Evolutionary conservation across 306 rosid species (phyloP).

Genomic region (Biancaea sappan): DNA sequence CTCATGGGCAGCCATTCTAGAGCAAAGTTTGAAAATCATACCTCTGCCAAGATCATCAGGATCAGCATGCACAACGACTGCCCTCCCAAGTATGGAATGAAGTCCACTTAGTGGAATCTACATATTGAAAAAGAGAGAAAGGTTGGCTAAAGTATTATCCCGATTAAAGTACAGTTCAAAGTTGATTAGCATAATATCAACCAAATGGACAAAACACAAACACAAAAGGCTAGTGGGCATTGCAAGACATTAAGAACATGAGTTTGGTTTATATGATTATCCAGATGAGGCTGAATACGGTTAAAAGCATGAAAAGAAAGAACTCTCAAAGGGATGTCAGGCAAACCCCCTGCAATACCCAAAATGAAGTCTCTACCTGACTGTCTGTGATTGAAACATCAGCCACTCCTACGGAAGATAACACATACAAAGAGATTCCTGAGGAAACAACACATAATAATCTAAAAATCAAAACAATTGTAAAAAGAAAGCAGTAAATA

Average conservation of each 20-base stretch:
- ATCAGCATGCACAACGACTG: slow-evolving; percentile 76
- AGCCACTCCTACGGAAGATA: slow-evolving; percentile 61
- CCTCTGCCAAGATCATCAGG: slow-evolving; percentile 80
- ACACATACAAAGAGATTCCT: slow-evolving; percentile 1
- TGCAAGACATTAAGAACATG: background rate
- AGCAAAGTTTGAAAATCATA: slow-evolving; percentile 36
- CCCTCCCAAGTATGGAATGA: slow-evolving; percentile 71
- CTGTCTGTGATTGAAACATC: slow-evolving; percentile 62
- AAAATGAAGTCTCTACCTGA: slow-evolving; percentile 38
- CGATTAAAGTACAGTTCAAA: background rate
- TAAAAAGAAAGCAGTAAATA: slow-evolving; percentile 24
- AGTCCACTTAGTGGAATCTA: slow-evolving; percentile 61
- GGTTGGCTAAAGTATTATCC: slow-evolving; percentile 2
- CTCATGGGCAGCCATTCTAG: background rate
- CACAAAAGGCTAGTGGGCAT: background rate
- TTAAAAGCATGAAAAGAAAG: background rate
- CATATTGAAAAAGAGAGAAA: slow-evolving; percentile 26
- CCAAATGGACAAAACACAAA: slow-evolving; percentile 3
- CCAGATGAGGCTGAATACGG: background rate
- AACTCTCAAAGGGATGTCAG: background rate
- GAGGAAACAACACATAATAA: slow-evolving; percentile 3
- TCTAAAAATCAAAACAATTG: slow-evolving; percentile 7
- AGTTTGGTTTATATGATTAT: background rate
- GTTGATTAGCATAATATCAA: background rate
- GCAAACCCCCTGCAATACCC: background rate